phyloP scores from a whole-genome alignment of 805 yeast species.

The Starmerella stellata region DNA sequence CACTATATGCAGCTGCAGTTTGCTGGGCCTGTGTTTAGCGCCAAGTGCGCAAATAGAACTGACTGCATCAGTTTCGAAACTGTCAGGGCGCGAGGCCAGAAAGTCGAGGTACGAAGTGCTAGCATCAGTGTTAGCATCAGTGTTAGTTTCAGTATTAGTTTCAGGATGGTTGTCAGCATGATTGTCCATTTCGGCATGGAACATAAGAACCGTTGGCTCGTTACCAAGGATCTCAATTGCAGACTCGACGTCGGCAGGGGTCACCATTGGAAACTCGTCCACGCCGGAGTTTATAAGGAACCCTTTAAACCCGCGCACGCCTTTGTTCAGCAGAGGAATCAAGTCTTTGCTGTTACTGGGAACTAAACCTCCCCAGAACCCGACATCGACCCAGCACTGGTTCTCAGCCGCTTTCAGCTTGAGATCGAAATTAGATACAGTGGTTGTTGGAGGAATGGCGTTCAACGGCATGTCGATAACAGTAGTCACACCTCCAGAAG shows the following conservation, averaged over 20 bases:
- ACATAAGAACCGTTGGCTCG: constrained; percentile 58
- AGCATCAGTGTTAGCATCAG: constrained; percentile 22
- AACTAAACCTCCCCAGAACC: constrained; percentile 89
- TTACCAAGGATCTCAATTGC: constrained; percentile 51
- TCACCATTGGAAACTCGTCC: constrained; percentile 78
- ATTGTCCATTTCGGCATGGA: constrained; percentile 76
- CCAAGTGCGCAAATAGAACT: constrained; percentile 49
- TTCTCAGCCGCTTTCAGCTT: constrained; percentile 63
- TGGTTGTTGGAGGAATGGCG: constrained; percentile 92
- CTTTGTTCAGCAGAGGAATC: constrained; percentile 58
- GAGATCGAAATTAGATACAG: constrained; percentile 50
- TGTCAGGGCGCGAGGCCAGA: constrained; percentile 76
- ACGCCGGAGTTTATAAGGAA: constrained; percentile 87
- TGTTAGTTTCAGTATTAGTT: not conserved
- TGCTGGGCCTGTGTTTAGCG: constrained; percentile 20
- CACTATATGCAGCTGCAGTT: constrained; percentile 55
- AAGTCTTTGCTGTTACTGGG: constrained; percentile 59
- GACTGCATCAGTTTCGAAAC: constrained; percentile 72
- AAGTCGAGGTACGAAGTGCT: constrained; percentile 57
- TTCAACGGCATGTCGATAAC: constrained; percentile 92
- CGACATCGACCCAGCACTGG: constrained; percentile 84
- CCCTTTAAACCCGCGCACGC: constrained; percentile 89
- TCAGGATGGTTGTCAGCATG: too few species aligned
- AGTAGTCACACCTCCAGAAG: constrained; percentile 91
- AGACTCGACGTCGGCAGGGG: constrained; percentile 38